Evolutionary conservation across 345 rosid species (phyloP).

Genomic region (Eucalyptus virginea): DNA sequence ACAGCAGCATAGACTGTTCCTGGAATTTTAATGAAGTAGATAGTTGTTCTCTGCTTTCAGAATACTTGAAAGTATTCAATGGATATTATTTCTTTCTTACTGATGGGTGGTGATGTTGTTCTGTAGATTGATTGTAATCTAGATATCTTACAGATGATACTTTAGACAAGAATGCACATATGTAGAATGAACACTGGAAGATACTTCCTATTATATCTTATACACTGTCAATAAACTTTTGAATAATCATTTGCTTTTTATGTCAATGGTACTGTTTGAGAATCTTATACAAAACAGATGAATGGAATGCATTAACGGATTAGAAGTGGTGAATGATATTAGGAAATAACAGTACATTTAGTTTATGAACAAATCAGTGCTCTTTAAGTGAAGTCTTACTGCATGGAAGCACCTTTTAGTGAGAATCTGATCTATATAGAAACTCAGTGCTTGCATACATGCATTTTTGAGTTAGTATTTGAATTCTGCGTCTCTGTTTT

Average conservation of each 20-base stretch:
- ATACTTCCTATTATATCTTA: not conserved
- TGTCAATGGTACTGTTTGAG: not conserved
- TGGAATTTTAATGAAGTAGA: not conserved
- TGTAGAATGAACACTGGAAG: not conserved
- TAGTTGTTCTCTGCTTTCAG: not conserved
- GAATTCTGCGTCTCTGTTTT: not conserved
- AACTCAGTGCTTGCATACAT: not conserved
- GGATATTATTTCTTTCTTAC: not conserved
- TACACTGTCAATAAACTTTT: not conserved
- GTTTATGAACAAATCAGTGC: not conserved
- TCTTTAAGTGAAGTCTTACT: not conserved
- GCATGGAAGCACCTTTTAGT: not conserved
- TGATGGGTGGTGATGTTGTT: not conserved
- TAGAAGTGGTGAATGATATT: not conserved
- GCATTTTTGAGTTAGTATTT: not conserved
- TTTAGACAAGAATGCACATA: not conserved
- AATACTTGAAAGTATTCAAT: not conserved
- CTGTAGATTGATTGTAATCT: not conserved
- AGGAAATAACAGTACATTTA: not conserved
- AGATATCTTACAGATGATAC: not conserved
- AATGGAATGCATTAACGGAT: not conserved
- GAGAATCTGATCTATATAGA: not conserved
- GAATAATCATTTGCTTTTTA: not conserved
- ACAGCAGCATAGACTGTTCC: not conserved
- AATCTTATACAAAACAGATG: not conserved